Evolutionary conservation across 345 rosid genomes (phyloP).

Genomic region (Dimocarpus longan): DNA sequence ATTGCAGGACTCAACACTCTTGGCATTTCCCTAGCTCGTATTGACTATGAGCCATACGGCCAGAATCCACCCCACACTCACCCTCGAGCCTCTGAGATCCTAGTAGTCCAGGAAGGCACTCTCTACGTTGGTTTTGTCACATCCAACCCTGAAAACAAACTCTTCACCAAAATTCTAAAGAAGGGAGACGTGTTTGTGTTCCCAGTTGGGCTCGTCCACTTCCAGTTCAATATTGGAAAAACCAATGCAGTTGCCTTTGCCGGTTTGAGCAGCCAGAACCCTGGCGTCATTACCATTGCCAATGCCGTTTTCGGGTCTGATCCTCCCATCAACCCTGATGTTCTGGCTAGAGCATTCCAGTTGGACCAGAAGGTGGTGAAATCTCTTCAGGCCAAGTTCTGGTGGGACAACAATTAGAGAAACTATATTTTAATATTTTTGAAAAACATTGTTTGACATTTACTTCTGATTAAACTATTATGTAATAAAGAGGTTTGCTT

Average conservation of each 20-base stretch:
- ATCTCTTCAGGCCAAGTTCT: not conserved
- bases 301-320: not conserved
- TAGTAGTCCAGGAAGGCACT: not conserved
- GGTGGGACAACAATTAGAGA: not conserved
- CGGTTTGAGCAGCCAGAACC: conserved; percentile 4
- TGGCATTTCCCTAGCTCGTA: not conserved
- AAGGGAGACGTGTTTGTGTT: not conserved
- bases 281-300: not conserved
- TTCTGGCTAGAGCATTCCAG: not conserved
- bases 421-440: too few relatives aligned
- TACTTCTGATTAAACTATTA: too few relatives aligned
- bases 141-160: too few relatives aligned
- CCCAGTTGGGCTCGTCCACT: not conserved
- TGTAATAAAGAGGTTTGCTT: too few relatives aligned
- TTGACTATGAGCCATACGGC: not conserved
- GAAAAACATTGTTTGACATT: too few relatives aligned
- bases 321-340: not conserved
- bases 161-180: too few relatives aligned
- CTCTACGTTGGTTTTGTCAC: not conserved
- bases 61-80: not conserved
- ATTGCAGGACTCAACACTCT: not conserved
- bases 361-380: not conserved
- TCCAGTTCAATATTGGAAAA: not conserved
- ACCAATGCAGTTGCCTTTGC: not conserved
- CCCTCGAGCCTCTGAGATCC: not conserved